These are phyloP conservation scores for Globisporangium abappressorium DNA, from an alignment of 352 stramenopile species.

Conservation along the genomic window DNA sequence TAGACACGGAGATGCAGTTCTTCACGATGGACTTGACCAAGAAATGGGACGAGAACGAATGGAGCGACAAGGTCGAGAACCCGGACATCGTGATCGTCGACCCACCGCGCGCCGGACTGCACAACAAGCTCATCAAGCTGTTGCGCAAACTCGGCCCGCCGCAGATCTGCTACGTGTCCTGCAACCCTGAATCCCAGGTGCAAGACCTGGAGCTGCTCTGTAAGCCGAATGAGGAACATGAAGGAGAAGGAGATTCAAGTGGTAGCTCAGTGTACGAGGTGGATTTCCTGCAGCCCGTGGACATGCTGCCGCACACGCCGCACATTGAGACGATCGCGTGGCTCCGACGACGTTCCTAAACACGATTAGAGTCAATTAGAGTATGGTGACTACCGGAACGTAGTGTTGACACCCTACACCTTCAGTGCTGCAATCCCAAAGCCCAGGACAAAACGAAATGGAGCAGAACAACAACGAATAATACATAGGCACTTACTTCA, in stretches of 20 bases:
- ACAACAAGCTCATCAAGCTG: constrained; percentile 63
- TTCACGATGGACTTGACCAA: constrained; percentile 59
- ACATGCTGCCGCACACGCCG: constrained; percentile 79
- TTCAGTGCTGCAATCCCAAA: neutral
- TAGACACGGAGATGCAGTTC: constrained; percentile 54
- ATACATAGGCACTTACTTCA: neutral
- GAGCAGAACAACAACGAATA: no score
- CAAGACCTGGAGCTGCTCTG: constrained; percentile 53
- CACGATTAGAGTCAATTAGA: no score
- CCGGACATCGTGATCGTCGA: constrained; percentile 77
- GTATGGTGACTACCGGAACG: no score
- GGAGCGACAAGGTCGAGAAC: constrained; percentile 23
- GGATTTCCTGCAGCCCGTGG: constrained; percentile 57
- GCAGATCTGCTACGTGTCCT: constrained; percentile 78
- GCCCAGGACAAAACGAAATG: no score
- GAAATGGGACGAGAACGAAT: constrained; percentile 40
- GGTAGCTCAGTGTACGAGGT: constrained; percentile 31
- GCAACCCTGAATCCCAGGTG: constrained; percentile 66
- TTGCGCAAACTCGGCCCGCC: constrained; percentile 38
- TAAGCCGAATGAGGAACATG: constrained; percentile 2
- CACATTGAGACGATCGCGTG: constrained; percentile 79
- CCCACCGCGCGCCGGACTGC: constrained; percentile 61
- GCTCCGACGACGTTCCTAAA: constrained; percentile 32
- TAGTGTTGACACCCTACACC: no score
- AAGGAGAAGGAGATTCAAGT: neutral